phyloP scores from a whole-genome alignment of 179 eudicot species.

The Beta corolliflora region DNA sequence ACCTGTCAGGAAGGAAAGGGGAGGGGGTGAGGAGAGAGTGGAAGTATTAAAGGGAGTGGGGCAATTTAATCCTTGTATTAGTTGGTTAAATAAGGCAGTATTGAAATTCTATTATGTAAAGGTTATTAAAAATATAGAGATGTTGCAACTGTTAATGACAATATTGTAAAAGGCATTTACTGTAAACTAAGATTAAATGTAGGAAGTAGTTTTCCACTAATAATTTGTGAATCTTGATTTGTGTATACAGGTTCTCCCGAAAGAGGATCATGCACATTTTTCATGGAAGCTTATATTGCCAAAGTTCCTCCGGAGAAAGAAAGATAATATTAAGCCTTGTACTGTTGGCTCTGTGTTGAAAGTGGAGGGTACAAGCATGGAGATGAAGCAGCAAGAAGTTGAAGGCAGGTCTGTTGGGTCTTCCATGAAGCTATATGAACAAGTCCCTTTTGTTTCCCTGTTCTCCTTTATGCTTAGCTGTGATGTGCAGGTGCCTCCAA shows the following conservation, averaged over 20 bases:
- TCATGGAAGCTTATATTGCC: conserved; percentile 61
- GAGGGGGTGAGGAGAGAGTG: too few relatives aligned
- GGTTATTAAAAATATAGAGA: too few relatives aligned
- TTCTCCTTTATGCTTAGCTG: conserved; percentile 9
- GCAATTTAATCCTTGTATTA: too few relatives aligned
- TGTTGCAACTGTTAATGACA: too few relatives aligned
- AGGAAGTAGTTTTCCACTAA: not conserved
- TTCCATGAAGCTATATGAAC: not conserved
- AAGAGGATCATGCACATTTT: conserved; percentile 50
- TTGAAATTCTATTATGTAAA: too few relatives aligned
- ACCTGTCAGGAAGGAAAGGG: too few relatives aligned
- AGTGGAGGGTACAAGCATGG: conserved; percentile 82
- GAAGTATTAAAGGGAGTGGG: too few relatives aligned
- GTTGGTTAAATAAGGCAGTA: too few relatives aligned
- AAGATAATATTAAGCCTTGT: conserved; percentile 30
- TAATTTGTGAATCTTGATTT: conserved; percentile 8
- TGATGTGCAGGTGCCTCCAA: conserved; percentile 83
- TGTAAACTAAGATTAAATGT: too few relatives aligned
- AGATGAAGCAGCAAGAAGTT: conserved; percentile 97
- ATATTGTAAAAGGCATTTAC: too few relatives aligned
- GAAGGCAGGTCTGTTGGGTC: conserved; percentile 66
- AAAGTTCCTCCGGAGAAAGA: conserved; percentile 50
- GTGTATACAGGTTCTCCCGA: conserved; percentile 60
- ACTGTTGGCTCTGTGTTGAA: conserved; percentile 41
- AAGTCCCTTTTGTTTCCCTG: not conserved